Base-by-base conservation (phyloP, 108 stramenopile species). In the Cylindrotheca closterium region DNA sequence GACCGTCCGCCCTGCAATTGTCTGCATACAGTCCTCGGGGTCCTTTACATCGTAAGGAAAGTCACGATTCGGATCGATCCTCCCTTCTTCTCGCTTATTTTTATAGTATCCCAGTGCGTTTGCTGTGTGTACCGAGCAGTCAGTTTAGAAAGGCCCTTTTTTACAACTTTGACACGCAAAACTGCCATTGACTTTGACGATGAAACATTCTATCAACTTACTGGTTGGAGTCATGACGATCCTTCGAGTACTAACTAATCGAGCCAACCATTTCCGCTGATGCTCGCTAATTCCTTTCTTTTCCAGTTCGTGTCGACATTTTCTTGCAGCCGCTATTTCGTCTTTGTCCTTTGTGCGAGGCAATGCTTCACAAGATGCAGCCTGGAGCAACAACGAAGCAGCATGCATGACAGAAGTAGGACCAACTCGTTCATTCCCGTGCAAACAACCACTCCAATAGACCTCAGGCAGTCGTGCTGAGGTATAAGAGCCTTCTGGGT, bases 351-450 rank as follows among this genome's bases (percentile, higher is more conserved):
- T 24, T 31, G 22, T 27, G 7, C 51, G 49, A 12, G 89, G 91
- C 52, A 82, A 32, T n/a, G 77, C 79, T 54, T 86, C 88, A 68
- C 96, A 97, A 28, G 70, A 55, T 5, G 95, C 89, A 2, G 88
- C 82, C 51, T 74, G 68, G 23, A 95, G 51, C 25, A 87, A 47
- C n/a, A 87, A 46, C 2, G 48, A 25, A 7, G 76, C 53, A 0
- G 75, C 82, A 45, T 84, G 68, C 70, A 87, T 77, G 26, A 78
- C 79, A 3, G 82, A 60, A 15, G 86, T 82, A 2, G 86, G 86
- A 46, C 98, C 98, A 12, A 99, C 96, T n/a, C 90, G 88, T 83
- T 99, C 98, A 68, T 99, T 81, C 21, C 98, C 98, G 67, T 96
- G 97, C 3, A 96, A 71, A 18, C 80, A 81, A n/a, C 98, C 98